phyloP scores from a whole-genome alignment of 441 rosid genomes.

The Kokia cookei region DNA sequence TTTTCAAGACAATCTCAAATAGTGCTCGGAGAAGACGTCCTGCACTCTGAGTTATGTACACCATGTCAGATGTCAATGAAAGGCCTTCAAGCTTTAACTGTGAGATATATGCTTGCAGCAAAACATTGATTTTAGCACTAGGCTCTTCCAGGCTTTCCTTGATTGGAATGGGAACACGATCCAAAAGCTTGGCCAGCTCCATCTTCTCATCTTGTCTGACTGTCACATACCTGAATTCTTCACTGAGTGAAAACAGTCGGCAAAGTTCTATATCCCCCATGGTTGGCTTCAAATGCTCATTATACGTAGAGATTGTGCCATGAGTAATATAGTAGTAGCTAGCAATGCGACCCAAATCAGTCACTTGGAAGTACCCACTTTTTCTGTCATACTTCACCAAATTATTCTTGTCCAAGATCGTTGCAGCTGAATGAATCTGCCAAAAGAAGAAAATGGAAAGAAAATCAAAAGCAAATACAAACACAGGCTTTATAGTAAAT shows the following conservation, averaged over 20 bases:
- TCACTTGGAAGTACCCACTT: conserved; percentile 92
- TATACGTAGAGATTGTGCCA: conserved; percentile 89
- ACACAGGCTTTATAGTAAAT: neutral
- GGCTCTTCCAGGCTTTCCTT: conserved; percentile 97
- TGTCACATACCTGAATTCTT: conserved; percentile 88
- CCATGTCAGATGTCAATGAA: conserved; percentile 93
- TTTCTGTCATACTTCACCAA: conserved; percentile 86
- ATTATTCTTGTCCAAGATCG: conserved; percentile 78
- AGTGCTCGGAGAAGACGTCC: conserved; percentile 94
- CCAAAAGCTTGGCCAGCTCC: conserved; percentile 92
- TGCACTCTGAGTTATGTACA: conserved; percentile 92
- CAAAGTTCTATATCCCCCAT: conserved; percentile 96
- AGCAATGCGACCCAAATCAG: conserved; percentile 95
- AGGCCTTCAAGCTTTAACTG: conserved; percentile 96
- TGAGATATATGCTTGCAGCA: conserved; percentile 91
- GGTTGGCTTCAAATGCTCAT: conserved; percentile 90
- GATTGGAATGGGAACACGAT: conserved; percentile 89
- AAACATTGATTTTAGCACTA: conserved; percentile 90
- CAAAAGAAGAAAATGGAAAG: conserved; percentile 2
- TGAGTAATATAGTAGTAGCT: conserved; percentile 89
- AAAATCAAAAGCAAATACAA: neutral
- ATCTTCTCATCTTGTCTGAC: conserved; percentile 98
- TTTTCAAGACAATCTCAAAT: conserved; percentile 83
- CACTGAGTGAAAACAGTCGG: conserved; percentile 76
- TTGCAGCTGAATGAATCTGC: conserved; percentile 92